Evolutionary conservation across 371 early-diverging fungal species (phyloP).

Genomic region (Rhizomucor pusillus): DNA sequence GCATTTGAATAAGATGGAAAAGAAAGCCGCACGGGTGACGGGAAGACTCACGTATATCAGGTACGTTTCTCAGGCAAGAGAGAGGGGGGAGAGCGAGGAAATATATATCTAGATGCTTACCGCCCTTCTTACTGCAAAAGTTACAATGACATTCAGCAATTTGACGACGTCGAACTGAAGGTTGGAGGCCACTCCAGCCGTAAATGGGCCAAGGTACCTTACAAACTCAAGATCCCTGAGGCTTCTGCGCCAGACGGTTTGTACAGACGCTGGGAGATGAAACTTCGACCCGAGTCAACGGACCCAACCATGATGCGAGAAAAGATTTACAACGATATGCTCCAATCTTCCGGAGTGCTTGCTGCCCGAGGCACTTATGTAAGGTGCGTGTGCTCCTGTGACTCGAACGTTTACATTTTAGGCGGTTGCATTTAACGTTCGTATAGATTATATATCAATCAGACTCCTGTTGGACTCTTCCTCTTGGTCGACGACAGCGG

Average conservation of each 20-base stretch:
- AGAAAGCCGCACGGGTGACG: slow-evolving; percentile 6
- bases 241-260: slow-evolving; percentile 17
- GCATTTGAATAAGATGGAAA: slow-evolving; percentile 22
- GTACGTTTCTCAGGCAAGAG: slow-evolving; percentile 3
- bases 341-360: slow-evolving; percentile 34
- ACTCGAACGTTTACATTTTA: not conserved
- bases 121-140: slow-evolving; percentile 6
- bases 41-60: slow-evolving; percentile 24
- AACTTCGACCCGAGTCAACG: slow-evolving; percentile 31
- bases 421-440: not conserved
- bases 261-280: slow-evolving; percentile 29
- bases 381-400: slow-evolving; percentile 9
- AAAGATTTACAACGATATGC: slow-evolving; percentile 37
- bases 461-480: slow-evolving; percentile 32
- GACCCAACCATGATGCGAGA: slow-evolving; percentile 48
- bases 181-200: slow-evolving; percentile 38
- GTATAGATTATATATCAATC: slow-evolving; percentile 33
- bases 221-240: slow-evolving; percentile 31
- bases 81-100: not conserved
- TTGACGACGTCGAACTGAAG: slow-evolving; percentile 33
- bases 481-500: slow-evolving; percentile 37
- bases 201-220: slow-evolving; percentile 38
- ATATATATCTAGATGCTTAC: not conserved
- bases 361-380: slow-evolving; percentile 37
- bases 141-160: slow-evolving; percentile 18